These are phyloP conservation scores for Paecilomyces formosus DNA, from an alignment of 2,329 filamentous ascomycete species.

Conservation along the genomic window DNA sequence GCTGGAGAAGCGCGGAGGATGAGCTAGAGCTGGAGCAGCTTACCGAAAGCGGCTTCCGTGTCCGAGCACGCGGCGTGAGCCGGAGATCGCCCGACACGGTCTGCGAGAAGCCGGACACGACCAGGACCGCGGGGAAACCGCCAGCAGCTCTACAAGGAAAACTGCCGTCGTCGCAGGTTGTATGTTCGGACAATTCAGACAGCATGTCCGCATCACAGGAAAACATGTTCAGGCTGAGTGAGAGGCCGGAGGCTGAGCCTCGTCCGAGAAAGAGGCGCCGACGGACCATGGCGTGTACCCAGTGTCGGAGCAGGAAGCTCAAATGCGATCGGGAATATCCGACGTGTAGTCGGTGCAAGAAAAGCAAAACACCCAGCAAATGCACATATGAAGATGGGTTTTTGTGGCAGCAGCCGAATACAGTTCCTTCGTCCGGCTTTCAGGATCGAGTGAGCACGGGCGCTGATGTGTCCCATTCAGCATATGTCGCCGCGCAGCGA, in stretches of 20 bases:
- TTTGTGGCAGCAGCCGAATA: conserved; percentile 31
- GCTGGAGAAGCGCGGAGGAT: neutral
- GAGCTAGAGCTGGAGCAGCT: neutral
- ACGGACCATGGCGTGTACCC: conserved; percentile 34
- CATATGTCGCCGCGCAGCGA: conserved; percentile 1
- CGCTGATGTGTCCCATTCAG: conserved; percentile 4
- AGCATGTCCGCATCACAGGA: conserved; percentile 5
- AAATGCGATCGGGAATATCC: conserved; percentile 37
- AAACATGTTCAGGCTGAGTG: conserved; percentile 1
- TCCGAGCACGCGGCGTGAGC: neutral
- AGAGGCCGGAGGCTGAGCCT: conserved; percentile 9
- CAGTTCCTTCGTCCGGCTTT: conserved; percentile 19
- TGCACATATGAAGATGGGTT: conserved; percentile 37
- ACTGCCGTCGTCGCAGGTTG: neutral
- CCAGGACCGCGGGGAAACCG: neutral
- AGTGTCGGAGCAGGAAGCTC: conserved; percentile 35
- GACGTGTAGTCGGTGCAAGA: conserved; percentile 30
- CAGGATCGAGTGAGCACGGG: conserved; percentile 8
- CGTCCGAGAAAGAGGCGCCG: conserved; percentile 30
- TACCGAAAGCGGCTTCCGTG: neutral
- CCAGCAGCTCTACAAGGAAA: neutral
- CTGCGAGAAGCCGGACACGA: neutral
- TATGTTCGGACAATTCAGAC: neutral
- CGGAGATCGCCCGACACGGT: neutral
- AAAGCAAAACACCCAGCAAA: conserved; percentile 25